Evolutionary conservation across 768 basidiomycete species (phyloP).

Genomic region (Lentinula guzmanii): DNA sequence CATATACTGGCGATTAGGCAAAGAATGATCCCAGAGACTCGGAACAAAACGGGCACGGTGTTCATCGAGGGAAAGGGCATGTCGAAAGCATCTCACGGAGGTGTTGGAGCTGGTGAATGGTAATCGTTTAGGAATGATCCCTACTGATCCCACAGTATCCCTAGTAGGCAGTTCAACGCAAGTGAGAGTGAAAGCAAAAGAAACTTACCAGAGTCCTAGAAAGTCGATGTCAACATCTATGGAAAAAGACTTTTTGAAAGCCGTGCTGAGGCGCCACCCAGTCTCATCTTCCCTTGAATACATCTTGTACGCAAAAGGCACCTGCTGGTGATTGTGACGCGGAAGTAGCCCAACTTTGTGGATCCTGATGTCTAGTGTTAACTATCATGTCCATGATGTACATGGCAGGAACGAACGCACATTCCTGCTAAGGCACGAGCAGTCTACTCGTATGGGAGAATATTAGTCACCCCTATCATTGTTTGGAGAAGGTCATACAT

Average conservation of each 20-base stretch:
- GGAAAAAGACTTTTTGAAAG: constrained; percentile 53
- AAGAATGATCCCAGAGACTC: background rate
- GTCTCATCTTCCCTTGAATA: constrained; percentile 44
- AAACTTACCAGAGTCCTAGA: constrained; percentile 49
- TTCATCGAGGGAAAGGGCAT: constrained; percentile 37
- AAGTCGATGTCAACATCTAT: constrained; percentile 51
- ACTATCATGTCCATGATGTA: background rate
- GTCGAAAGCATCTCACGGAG: constrained; percentile 30
- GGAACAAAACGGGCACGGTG: constrained; percentile 22
- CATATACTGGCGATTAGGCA: background rate
- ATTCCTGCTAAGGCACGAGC: background rate
- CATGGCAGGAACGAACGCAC: background rate
- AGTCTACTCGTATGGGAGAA: constrained; percentile 28
- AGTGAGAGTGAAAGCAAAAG: constrained; percentile 19
- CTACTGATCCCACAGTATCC: constrained; percentile 67
- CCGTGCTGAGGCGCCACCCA: constrained; percentile 42
- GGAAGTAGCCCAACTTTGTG: constrained; percentile 21
- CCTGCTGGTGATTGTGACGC: constrained; percentile 46
- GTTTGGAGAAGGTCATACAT: constrained; percentile 27
- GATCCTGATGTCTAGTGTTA: background rate
- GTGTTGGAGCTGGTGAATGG: constrained; percentile 55
- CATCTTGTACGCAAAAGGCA: constrained; percentile 61
- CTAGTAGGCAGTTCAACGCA: constrained; percentile 27
- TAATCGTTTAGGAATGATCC: constrained; percentile 43
- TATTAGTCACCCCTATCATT: constrained; percentile 42